Conservation (phyloP, 345 rosid genomes). For the Lepidium africanum region DNA sequence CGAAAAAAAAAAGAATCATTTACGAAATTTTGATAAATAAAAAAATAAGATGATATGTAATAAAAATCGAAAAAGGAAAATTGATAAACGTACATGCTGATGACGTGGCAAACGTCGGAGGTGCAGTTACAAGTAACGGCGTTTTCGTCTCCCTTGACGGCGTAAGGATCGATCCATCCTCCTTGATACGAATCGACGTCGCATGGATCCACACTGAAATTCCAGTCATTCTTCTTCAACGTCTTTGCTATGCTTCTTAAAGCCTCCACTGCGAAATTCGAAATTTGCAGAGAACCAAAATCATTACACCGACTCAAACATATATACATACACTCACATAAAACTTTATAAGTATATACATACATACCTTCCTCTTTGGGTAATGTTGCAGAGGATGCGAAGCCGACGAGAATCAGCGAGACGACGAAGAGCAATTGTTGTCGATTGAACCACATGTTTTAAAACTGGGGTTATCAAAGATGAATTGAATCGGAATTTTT, state of each 20-base stretch:
- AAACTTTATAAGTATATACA: not conserved
- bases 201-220: slow-evolving; percentile 53
- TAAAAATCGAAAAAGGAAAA: not conserved
- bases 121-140: slow-evolving; percentile 41
- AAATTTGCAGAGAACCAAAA: not conserved
- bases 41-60: not conserved
- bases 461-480: not conserved
- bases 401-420: slow-evolving; percentile 11
- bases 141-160: slow-evolving; percentile 10
- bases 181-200: not conserved
- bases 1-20: too few species aligned
- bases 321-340: not conserved
- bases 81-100: slow-evolving; percentile 18
- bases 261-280: slow-evolving; percentile 34
- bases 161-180: slow-evolving; percentile 30
- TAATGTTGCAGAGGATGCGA: slow-evolving; percentile 21
- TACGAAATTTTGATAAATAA: too few species aligned
- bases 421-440: not conserved
- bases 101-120: slow-evolving; percentile 37
- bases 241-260: slow-evolving; percentile 34
- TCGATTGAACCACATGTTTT: slow-evolving; percentile 12
- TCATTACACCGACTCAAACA: not conserved
- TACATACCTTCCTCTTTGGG: slow-evolving; percentile 32
- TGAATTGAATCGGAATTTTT: not conserved
- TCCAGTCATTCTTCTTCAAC: slow-evolving; percentile 44